Evolutionary conservation across 2,329 filamentous ascomycete species (phyloP).

Genomic region (Botryosphaeria dothidea): DNA sequence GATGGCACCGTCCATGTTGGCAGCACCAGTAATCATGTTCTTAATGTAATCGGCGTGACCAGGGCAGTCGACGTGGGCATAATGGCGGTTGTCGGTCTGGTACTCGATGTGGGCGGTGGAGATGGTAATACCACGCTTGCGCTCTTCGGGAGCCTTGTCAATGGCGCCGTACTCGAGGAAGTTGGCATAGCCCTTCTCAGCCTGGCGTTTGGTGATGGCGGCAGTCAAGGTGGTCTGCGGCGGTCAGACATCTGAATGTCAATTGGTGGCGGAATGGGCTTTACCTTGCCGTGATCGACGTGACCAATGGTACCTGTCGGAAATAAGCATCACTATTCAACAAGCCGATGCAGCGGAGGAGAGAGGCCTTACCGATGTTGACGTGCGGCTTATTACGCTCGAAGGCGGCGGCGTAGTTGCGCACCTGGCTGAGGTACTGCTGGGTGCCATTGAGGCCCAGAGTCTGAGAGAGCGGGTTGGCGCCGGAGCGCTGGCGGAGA

Average conservation of each 20-base stretch:
- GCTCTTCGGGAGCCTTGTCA: slow-evolving; percentile 98
- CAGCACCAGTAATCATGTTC: slow-evolving; percentile 99
- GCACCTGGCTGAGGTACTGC: slow-evolving; percentile 65
- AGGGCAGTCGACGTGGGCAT: slow-evolving; percentile 99
- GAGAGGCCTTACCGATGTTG: slow-evolving; percentile 74
- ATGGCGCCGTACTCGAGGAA: slow-evolving; percentile 98
- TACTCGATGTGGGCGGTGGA: slow-evolving; percentile 99
- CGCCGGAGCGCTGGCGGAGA: slow-evolving; percentile 63
- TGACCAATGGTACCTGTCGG: slow-evolving; percentile 92
- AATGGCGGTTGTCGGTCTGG: slow-evolving; percentile 89
- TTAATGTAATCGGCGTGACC: slow-evolving; percentile 99
- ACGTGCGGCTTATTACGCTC: slow-evolving; percentile 95
- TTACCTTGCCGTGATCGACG: slow-evolving; percentile 98
- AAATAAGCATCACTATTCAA: slow-evolving; percentile 21
- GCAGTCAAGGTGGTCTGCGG: slow-evolving; percentile 92
- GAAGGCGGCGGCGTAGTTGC: slow-evolving; percentile 66
- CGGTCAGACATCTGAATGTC: slow-evolving; percentile 22
- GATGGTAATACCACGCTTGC: slow-evolving; percentile 99
- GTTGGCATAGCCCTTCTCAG: slow-evolving; percentile 88
- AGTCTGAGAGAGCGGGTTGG: slow-evolving; percentile 76
- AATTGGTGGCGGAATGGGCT: slow-evolving; percentile 20
- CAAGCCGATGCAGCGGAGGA: not conserved
- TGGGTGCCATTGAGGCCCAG: slow-evolving; percentile 63
- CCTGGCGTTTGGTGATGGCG: slow-evolving; percentile 97
- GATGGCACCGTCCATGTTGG: slow-evolving; percentile 98